Evolutionary conservation across 148 eudicot species (phyloP).

Genomic region (Camellia japonica): DNA sequence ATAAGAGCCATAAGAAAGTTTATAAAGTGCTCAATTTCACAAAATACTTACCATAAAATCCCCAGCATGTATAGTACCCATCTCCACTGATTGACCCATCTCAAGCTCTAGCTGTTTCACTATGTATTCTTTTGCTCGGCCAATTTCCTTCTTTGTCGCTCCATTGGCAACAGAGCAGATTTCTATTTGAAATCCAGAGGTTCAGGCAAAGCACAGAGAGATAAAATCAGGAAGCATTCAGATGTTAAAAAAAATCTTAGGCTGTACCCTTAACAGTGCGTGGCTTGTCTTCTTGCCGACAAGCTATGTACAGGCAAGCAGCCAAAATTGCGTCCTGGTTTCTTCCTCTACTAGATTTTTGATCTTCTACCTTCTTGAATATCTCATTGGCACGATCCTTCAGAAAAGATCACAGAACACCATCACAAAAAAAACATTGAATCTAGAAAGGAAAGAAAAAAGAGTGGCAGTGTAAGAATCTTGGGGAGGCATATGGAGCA

Average conservation of each 20-base stretch:
- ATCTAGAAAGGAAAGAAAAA: neutral
- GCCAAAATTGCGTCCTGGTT: slow-evolving; percentile 95
- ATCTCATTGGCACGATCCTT: slow-evolving; percentile 98
- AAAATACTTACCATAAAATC: slow-evolving; percentile 70
- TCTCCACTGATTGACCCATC: slow-evolving; percentile 82
- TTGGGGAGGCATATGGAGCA: neutral
- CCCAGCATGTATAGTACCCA: slow-evolving; percentile 89
- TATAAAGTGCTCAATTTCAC: neutral
- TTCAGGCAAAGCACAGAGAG: slow-evolving; percentile 46
- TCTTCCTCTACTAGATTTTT: slow-evolving; percentile 90
- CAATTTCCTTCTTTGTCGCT: slow-evolving; percentile 94
- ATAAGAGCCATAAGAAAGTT: neutral
- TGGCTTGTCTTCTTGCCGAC: slow-evolving; percentile 93
- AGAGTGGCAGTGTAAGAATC: neutral
- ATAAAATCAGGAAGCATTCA: slow-evolving; percentile 38
- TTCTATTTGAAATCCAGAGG: slow-evolving; percentile 66
- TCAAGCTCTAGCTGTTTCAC: slow-evolving; percentile 84
- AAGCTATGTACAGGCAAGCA: slow-evolving; percentile 91
- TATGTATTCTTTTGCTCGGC: slow-evolving; percentile 86
- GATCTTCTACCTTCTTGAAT: slow-evolving; percentile 93
- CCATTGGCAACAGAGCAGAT: slow-evolving; percentile 96
- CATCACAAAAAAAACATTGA: neutral
- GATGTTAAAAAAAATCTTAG: slow-evolving; percentile 25
- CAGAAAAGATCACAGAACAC: slow-evolving; percentile 12
- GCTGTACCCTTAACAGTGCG: slow-evolving; percentile 91